A percentile compares a stretch with the other conserved stretches of the same genome.
Conservation (phyloP, 2,329 filamentous ascomycete genomes). For the Scortechinia acanthostroma region DNA sequence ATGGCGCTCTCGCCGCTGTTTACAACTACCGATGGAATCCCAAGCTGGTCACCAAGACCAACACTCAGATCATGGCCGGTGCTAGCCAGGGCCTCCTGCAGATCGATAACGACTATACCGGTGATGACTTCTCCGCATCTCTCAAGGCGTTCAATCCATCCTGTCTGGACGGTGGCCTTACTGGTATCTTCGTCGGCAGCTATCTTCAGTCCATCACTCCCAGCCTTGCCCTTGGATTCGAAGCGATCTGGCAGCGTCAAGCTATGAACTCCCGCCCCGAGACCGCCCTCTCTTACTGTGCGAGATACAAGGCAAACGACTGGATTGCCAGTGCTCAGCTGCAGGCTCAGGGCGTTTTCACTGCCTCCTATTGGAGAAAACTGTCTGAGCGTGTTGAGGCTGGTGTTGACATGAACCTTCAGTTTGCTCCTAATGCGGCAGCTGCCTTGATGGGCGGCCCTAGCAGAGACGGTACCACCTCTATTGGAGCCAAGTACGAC, state of each 20-base stretch:
- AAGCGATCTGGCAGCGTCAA: constrained; percentile 65
- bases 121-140: constrained; percentile 66
- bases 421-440: constrained; percentile 46
- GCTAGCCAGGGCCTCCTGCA: constrained; percentile 59
- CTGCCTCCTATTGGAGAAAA: constrained; percentile 66
- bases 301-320: constrained; percentile 62
- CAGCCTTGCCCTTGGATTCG: constrained; percentile 59
- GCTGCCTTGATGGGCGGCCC: constrained; percentile 50
- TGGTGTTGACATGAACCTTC: constrained; percentile 66
- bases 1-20: constrained; percentile 60
- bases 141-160: constrained; percentile 69
- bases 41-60: constrained; percentile 59
- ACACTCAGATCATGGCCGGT: constrained; percentile 60
- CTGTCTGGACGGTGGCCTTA: constrained; percentile 62
- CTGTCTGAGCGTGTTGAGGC: constrained; percentile 69
- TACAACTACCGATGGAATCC: constrained; percentile 66
- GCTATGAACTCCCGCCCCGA: constrained; percentile 60
- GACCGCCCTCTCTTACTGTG: constrained; percentile 63
- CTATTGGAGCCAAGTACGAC: constrained; percentile 70
- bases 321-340: constrained; percentile 69
- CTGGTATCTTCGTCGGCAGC: constrained; percentile 68
- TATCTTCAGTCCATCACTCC: constrained; percentile 69
- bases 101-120: constrained; percentile 68
- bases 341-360: constrained; percentile 58
- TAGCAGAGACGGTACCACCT: constrained; percentile 60